These are phyloP conservation scores for Capronia coronata DNA, from an alignment of 2,329 filamentous ascomycete genomes.

Conservation along the genomic window DNA sequence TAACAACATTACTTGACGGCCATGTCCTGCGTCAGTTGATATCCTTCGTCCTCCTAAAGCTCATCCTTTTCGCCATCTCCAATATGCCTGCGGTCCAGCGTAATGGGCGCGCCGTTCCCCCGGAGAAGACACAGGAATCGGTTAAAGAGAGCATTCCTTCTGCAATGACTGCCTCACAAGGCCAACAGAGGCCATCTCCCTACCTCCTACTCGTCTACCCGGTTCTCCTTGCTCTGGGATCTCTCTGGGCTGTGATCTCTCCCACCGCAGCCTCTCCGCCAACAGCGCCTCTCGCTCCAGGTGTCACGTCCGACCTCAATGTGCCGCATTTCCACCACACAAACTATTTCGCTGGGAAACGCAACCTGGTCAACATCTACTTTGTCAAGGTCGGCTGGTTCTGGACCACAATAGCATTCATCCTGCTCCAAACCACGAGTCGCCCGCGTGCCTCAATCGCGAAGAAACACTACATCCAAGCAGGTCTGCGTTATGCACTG, in stretches of 20 bases:
- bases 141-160: not conserved
- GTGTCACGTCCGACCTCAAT: slow-evolving; percentile 32
- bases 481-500: slow-evolving; percentile 60
- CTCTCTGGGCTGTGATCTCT: slow-evolving; percentile 70
- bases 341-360: slow-evolving; percentile 86
- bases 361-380: slow-evolving; percentile 82
- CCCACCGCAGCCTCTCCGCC: slow-evolving; percentile 56
- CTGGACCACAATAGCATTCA: slow-evolving; percentile 75
- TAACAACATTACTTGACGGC: not conserved
- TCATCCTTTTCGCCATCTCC: not conserved
- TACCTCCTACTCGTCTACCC: slow-evolving; percentile 63
- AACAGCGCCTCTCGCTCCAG: slow-evolving; percentile 26
- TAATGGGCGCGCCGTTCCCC: slow-evolving; percentile 13
- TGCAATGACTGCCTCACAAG: slow-evolving; percentile 4
- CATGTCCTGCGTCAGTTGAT: not conserved
- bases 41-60: not conserved
- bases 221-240: slow-evolving; percentile 68
- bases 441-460: slow-evolving; percentile 15
- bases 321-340: slow-evolving; percentile 20
- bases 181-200: slow-evolving; percentile 18
- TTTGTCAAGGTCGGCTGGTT: slow-evolving; percentile 96
- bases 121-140: slow-evolving; percentile 5
- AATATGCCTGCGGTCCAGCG: slow-evolving; percentile 21
- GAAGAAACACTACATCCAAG: slow-evolving; percentile 42
- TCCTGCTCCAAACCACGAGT: slow-evolving; percentile 64